A percentile compares a stretch with the other conserved stretches of the same genome.
Evolutionary conservation across 2,329 filamentous ascomycete genomes (phyloP).

Genomic region (Diplodia seriata): DNA sequence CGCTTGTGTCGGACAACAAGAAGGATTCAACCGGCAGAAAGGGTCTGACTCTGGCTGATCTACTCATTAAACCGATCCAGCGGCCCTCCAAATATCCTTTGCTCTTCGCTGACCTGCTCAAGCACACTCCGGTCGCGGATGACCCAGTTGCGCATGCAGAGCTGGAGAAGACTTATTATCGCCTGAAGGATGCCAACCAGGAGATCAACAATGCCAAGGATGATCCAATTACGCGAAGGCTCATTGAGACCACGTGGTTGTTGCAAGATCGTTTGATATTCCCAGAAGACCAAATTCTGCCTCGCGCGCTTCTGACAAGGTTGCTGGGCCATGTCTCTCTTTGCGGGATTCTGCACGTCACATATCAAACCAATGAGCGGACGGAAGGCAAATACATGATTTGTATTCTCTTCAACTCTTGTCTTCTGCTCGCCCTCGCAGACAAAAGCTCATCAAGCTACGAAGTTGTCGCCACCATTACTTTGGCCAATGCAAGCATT

Average conservation of each 20-base stretch:
- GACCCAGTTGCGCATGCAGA: slow-evolving; percentile 83
- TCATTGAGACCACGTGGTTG: slow-evolving; percentile 82
- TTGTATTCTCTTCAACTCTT: slow-evolving; percentile 81
- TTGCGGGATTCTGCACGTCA: slow-evolving; percentile 83
- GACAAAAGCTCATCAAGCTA: slow-evolving; percentile 72
- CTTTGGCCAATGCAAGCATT: slow-evolving; percentile 68
- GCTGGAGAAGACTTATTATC: slow-evolving; percentile 74
- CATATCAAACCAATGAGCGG: slow-evolving; percentile 74
- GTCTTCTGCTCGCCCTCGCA: slow-evolving; percentile 76
- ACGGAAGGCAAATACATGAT: slow-evolving; percentile 83
- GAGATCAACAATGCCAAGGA: slow-evolving; percentile 87
- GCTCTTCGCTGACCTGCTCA: slow-evolving; percentile 82
- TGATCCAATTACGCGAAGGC: slow-evolving; percentile 71
- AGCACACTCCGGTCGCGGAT: slow-evolving; percentile 81
- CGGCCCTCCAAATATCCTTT: slow-evolving; percentile 90
- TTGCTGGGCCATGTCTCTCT: slow-evolving; percentile 80
- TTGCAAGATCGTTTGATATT: slow-evolving; percentile 83
- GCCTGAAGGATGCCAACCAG: slow-evolving; percentile 75
- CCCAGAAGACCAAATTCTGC: slow-evolving; percentile 59
- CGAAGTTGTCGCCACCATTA: slow-evolving; percentile 75
- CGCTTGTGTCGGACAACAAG: slow-evolving; percentile 72
- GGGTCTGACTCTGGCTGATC: slow-evolving; percentile 80
- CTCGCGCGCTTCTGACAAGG: slow-evolving; percentile 62
- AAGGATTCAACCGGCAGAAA: slow-evolving; percentile 70
- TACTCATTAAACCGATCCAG: slow-evolving; percentile 96